Conservation (phyloP, 257 asterid genomes). For the Solanum bulbocastanum region DNA sequence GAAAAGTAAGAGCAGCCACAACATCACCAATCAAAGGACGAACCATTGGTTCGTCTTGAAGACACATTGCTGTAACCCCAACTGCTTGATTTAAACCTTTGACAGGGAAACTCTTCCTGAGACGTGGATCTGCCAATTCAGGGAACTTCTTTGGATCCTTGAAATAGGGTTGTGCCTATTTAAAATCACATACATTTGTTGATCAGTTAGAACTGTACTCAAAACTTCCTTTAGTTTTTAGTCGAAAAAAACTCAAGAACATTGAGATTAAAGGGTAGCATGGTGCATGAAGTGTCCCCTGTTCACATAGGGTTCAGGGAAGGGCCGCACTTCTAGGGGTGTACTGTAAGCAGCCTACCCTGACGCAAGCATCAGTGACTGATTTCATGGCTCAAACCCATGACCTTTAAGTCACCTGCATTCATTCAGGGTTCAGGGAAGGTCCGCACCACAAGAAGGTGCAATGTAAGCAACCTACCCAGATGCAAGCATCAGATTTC, state of each 20-base stretch:
- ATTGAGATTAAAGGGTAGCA: background rate
- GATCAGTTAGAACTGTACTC: background rate
- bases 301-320: background rate
- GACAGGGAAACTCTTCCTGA: conserved; percentile 21
- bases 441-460: background rate
- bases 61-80: conserved; percentile 80
- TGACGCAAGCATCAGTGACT: background rate
- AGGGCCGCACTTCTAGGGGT: background rate
- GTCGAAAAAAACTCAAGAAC: background rate
- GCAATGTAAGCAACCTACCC: background rate
- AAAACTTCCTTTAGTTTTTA: background rate
- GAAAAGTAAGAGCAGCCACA: conserved; percentile 57
- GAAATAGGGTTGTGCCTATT: conserved; percentile 57
- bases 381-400: background rate
- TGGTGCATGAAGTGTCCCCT: background rate
- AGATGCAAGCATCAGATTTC: background rate
- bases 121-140: conserved; percentile 62
- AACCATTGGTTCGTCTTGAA: conserved; percentile 63
- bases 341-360: background rate
- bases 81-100: conserved; percentile 66
- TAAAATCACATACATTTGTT: background rate
- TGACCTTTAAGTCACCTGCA: background rate
- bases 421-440: background rate
- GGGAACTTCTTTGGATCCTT: conserved; percentile 51
- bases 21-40: conserved; percentile 67